Base-by-base conservation (phyloP, 129 eudicot species). In the Smallanthus sonchifolius region DNA sequence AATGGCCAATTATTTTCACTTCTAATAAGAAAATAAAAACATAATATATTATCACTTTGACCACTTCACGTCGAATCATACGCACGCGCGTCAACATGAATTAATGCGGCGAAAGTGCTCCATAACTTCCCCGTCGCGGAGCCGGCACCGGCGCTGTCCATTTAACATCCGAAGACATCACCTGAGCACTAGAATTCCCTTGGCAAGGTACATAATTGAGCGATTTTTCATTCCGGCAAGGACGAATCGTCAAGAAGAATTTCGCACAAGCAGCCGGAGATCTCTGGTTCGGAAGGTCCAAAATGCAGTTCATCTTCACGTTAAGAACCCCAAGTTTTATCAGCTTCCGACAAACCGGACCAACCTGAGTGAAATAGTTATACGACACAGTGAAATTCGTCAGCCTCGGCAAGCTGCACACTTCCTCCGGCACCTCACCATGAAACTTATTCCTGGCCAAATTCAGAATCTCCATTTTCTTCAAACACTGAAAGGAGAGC, bases 251-350 rank as follows among this genome's bases (percentile, higher is more conserved):
- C 17, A 68, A 61, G 52, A 72, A 80, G 55, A 77, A 80, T 6
- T 67, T 75, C 0, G 30, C 45, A 65, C 93, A 87, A 4, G 78
- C 89, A 2, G 40, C 69, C 14, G 60, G 6, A 2, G 83, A 38
- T 72, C 93, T 79, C 52, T 85, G 89, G 1, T 19, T 0, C 2
- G 76, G 80, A 57, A 82, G 73, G 34, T 70, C 90, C 15, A 40
- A 10, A 60, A 88, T 83, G 71, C 93, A 88, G 43, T 88, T 86
- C 82, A 49, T 81, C 20, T 17, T 75, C 42, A 80, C 79, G 47
- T 86, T 11, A 42, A 24, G 30, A 24, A 24, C 30, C 30, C 30
- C 30, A 24, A 24, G 30, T 24, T 24, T 24, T 24, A 24, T 24
- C 30, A 24, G 30, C 30, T 24, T 24, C 30, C 30, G 30, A 24